Evolutionary conservation across 805 yeast genomes (phyloP), one percentile per base, ranked within the genome.

Genomic region (Saccharomycopsis babjevae): DNA sequence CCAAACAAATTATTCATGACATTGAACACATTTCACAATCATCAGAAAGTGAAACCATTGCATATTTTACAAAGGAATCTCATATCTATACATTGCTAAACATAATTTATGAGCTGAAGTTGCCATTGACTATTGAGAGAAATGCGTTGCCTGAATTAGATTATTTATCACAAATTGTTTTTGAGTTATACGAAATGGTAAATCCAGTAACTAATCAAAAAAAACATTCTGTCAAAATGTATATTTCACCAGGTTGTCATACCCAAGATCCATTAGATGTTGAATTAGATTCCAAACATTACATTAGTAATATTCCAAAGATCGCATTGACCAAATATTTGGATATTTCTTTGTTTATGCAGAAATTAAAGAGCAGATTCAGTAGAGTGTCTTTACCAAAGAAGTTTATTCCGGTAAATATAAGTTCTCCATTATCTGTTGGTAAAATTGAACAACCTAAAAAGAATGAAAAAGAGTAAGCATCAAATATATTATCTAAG

Each of bases 221-320:
- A 73, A 86, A 88, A 68, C 97, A 93, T 71, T 87, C 97, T 5
- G 87, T 94, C 60, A 81, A 98, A 68, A 79, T 94, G 63, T 86
- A 93, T n/a, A 79, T 94, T 67, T 88, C 97, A 5, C 98, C 99
- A 0, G 99, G 99, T 22, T 94, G 99, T 73, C 97, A 94, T 74
- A 92, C 98, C 0, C 96, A 91, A 69, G 97, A 93, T 72, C 99
- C 99, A 32, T 79, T 94, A 65, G 99, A 94, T 74, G 96, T 96
- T 55, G 97, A 93, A 72, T 78, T 94, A 56, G 99, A 94, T 74
- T 93, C 90, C 55, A 92, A 90, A 70, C 99, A 94, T 74, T 93
- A 94, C 73, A 94, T 94, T 65, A 92, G 97, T 30, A 93, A 97
- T 70, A 94, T 94, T 67, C 96, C 97, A 56, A 83, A 94, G 68